A percentile compares a stretch with the other conserved stretches of the same genome.
Conservation (phyloP, 2,329 filamentous ascomycete genomes). For the Ceratocystis variospora region DNA sequence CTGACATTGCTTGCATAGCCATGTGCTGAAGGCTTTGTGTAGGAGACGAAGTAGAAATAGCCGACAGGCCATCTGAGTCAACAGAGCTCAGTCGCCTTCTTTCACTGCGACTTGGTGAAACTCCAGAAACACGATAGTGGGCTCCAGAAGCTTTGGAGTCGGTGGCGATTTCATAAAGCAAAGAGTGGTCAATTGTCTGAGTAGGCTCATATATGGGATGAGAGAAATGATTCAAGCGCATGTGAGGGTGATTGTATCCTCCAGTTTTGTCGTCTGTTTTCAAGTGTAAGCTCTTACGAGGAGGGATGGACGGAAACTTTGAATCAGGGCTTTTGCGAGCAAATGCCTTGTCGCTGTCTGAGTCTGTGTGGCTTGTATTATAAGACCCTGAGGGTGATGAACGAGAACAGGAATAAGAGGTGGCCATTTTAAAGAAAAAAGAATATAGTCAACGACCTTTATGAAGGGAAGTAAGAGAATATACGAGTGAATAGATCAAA, state of each 20-base stretch:
- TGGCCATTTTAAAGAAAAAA: neutral
- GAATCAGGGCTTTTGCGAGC: slow-evolving; percentile 14
- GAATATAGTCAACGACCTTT: neutral
- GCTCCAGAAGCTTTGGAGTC: neutral
- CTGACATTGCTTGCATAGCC: slow-evolving; percentile 15
- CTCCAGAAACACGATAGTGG: neutral
- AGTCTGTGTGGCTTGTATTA: slow-evolving; percentile 10
- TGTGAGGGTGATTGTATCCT: neutral
- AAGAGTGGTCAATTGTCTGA: slow-evolving; percentile 1
- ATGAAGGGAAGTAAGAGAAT: neutral
- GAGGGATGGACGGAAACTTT: neutral
- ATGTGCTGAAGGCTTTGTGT: slow-evolving; percentile 6
- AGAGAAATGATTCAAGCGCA: slow-evolving; percentile 6
- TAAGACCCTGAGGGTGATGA: slow-evolving; percentile 13
- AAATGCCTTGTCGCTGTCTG: slow-evolving; percentile 17
- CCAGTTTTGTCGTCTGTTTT: neutral
- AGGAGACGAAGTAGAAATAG: slow-evolving; percentile 6
- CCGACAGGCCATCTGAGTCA: slow-evolving; percentile 8
- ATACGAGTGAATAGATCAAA: neutral
- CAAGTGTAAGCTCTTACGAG: neutral
- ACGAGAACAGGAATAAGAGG: slow-evolving; percentile 14
- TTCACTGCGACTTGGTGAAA: slow-evolving; percentile 9
- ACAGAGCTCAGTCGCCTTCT: slow-evolving; percentile 11
- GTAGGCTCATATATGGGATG: slow-evolving; percentile 5
- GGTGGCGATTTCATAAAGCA: slow-evolving; percentile 4